phyloP scores from a whole-genome alignment of 768 basidiomycete species.

The Dendrothele bispora region DNA sequence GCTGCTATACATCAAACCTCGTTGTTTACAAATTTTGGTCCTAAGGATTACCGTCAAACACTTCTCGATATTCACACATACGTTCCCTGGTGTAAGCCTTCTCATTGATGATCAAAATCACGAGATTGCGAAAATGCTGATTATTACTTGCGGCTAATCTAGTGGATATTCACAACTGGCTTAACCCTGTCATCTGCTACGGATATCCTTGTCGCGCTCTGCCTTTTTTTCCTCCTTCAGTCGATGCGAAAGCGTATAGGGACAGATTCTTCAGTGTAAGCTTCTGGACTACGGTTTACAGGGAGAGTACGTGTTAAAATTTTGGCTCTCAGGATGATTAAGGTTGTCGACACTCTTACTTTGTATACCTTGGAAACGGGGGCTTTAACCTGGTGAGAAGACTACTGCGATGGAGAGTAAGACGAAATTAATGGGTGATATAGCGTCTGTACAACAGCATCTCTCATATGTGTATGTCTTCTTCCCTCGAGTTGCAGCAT shows the following conservation, averaged over 20 bases:
- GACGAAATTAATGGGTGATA: background rate
- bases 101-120: background rate
- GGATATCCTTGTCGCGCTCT: slow-evolving; percentile 37
- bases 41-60: background rate
- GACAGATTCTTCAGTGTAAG: slow-evolving; percentile 24
- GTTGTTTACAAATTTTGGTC: background rate
- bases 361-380: slow-evolving; percentile 43
- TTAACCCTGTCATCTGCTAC: slow-evolving; percentile 39
- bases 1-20: too few relatives aligned
- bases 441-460: slow-evolving; percentile 40
- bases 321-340: slow-evolving; percentile 30
- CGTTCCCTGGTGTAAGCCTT: slow-evolving; percentile 5
- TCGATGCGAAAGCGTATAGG: slow-evolving; percentile 24
- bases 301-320: background rate
- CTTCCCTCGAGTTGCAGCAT: background rate
- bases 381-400: slow-evolving; percentile 38
- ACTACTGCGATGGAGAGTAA: too few relatives aligned
- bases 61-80: slow-evolving; percentile 7
- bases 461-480: slow-evolving; percentile 40
- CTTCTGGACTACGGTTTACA: background rate
- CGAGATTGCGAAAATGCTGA: too few relatives aligned
- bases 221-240: slow-evolving; percentile 33
- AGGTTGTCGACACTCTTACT: slow-evolving; percentile 36
- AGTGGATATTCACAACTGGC: slow-evolving; percentile 48
- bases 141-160: too few relatives aligned